These are phyloP conservation scores for Eucalyptus tenuipes DNA, from an alignment of 345 rosid species.

Conservation along the genomic window DNA sequence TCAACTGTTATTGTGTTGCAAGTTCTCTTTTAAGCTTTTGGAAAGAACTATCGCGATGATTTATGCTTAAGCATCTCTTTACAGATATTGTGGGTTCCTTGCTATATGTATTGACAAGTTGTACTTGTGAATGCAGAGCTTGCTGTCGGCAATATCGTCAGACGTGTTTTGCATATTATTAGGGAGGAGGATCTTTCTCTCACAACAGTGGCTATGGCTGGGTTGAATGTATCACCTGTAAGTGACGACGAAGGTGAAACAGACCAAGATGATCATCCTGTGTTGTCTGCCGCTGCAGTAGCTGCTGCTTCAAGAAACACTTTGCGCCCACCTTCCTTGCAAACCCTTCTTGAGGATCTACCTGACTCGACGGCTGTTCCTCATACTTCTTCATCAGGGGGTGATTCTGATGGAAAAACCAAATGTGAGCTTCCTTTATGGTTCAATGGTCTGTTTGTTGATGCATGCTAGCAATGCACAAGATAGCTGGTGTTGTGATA, in stretches of 20 bases:
- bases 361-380: slow-evolving; percentile 64
- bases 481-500: not conserved
- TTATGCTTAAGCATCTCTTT: not conserved
- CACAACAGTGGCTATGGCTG: slow-evolving; percentile 68
- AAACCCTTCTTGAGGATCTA: slow-evolving; percentile 68
- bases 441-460: not conserved
- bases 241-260: slow-evolving; percentile 72
- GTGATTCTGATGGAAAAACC: slow-evolving; percentile 97
- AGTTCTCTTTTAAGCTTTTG: not conserved
- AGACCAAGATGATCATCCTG: slow-evolving; percentile 43
- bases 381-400: slow-evolving; percentile 82
- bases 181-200: slow-evolving; percentile 92
- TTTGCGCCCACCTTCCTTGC: slow-evolving; percentile 89
- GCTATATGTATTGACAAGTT: not conserved
- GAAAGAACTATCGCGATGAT: not conserved
- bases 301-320: slow-evolving; percentile 96
- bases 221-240: slow-evolving; percentile 46
- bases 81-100: not conserved
- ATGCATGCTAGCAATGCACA: not conserved
- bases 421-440: slow-evolving; percentile 36
- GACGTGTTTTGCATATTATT: slow-evolving; percentile 89
- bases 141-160: slow-evolving; percentile 93
- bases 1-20: not conserved
- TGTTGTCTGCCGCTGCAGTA: slow-evolving; percentile 73
- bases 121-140: slow-evolving; percentile 56